Evolutionary conservation across 495 filamentous ascomycete species (phyloP).

Genomic region (Hamigera avellanea): DNA sequence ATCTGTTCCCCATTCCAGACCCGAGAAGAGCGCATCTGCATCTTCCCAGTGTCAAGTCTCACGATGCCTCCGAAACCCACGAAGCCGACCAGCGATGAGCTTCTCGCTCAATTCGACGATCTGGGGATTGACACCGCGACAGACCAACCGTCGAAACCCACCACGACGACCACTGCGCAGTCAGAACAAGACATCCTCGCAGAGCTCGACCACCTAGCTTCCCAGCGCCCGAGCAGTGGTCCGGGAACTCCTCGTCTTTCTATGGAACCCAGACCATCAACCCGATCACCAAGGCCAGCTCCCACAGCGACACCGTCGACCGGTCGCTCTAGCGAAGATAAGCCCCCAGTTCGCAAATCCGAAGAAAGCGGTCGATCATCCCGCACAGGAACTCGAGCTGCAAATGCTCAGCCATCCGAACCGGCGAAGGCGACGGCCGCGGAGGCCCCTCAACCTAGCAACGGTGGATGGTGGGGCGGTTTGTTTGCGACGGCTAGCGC

Average conservation of each 20-base stretch:
- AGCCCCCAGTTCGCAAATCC: constrained; percentile 50
- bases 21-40: no score
- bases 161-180: constrained; percentile 32
- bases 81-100: constrained; percentile 64
- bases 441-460: constrained; percentile 30
- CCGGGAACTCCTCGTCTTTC: constrained; percentile 75
- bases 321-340: constrained; percentile 49
- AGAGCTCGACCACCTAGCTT: constrained; percentile 70
- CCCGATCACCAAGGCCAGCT: constrained; percentile 46
- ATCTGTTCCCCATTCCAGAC: no score
- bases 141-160: constrained; percentile 30
- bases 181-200: constrained; percentile 61
- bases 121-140: constrained; percentile 42
- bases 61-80: constrained; percentile 36
- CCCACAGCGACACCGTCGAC: constrained; percentile 45
- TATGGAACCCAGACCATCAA: constrained; percentile 35
- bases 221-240: constrained; percentile 53
- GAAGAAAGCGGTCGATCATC: constrained; percentile 63
- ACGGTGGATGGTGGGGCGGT: constrained; percentile 88
- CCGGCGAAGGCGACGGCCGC: constrained; percentile 16
- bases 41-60: background rate
- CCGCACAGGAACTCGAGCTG: constrained; percentile 41
- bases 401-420: constrained; percentile 24
- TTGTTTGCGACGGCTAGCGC: constrained; percentile 56
- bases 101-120: constrained; percentile 70